Percentiles rank a stretch among this genome's conserved stretches.
phyloP scores from a whole-genome alignment of 2,329 filamentous ascomycete species.

The Xylariaceae sp. region DNA sequence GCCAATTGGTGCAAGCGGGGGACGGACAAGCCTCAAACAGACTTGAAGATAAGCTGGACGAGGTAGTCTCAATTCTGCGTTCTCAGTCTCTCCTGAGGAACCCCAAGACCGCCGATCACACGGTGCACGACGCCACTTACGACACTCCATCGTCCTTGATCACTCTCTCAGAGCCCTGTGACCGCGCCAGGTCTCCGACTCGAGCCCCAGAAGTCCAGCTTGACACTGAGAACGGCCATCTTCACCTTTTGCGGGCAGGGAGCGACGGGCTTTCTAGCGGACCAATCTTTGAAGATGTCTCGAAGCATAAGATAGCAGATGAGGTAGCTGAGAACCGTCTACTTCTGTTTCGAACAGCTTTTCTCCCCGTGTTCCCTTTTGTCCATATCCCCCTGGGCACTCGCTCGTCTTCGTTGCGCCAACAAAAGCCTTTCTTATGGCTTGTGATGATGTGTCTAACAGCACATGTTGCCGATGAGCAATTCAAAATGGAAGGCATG shows the following conservation, averaged over 20 bases:
- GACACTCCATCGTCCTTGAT: conserved; percentile 17
- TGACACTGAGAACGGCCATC: conserved; percentile 12
- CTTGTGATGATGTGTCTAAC: conserved; percentile 19
- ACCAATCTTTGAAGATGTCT: conserved; percentile 16
- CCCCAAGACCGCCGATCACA: too few species aligned
- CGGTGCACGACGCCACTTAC: too few species aligned
- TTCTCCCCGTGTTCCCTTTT: conserved; percentile 18
- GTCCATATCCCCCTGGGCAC: conserved; percentile 14
- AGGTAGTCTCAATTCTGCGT: conserved; percentile 43
- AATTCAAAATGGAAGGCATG: conserved; percentile 16
- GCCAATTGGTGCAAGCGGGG: too few species aligned
- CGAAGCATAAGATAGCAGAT: conserved; percentile 10
- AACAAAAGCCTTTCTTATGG: conserved; percentile 20
- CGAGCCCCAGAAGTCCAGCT: conserved; percentile 17
- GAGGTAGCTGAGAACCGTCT: conserved; percentile 16
- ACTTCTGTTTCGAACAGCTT: conserved; percentile 14
- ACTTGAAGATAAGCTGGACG: conserved; percentile 48
- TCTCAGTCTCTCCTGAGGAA: conserved; percentile 23
- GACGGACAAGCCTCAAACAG: conserved; percentile 32
- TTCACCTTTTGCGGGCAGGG: conserved; percentile 20
- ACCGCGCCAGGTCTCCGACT: neutral
- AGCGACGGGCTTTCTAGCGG: too few species aligned
- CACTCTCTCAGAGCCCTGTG: neutral
- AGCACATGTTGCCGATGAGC: conserved; percentile 12
- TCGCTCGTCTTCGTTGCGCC: conserved; percentile 15